Percentiles rank a stretch among this genome's conserved stretches.
These are phyloP conservation scores for Claviceps monticola DNA, from an alignment of 2,329 filamentous ascomycete species.

Conservation along the genomic window DNA sequence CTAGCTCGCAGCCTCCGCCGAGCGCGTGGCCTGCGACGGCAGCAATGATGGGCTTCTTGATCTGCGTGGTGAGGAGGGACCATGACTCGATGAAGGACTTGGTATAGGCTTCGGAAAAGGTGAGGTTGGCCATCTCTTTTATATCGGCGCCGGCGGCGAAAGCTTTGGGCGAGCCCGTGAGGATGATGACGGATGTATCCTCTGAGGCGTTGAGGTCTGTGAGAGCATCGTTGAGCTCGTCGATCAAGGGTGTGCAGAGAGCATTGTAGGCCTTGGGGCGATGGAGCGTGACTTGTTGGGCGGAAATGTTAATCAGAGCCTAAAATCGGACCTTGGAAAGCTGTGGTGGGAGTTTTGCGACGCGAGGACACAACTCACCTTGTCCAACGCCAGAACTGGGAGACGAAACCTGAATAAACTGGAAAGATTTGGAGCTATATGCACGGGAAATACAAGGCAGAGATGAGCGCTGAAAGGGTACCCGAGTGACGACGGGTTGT, in stretches of 20 bases:
- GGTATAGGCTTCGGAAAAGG: conserved; percentile 77
- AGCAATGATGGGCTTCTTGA: conserved; percentile 90
- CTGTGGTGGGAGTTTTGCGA: background rate
- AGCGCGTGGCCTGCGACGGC: conserved; percentile 91
- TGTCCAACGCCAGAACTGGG: conserved; percentile 83
- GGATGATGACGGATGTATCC: conserved; percentile 59
- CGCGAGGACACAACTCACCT: conserved; percentile 39
- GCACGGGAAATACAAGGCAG: conserved; percentile 41
- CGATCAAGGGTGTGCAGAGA: conserved; percentile 78
- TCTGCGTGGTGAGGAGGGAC: conserved; percentile 68
- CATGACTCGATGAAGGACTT: conserved; percentile 90
- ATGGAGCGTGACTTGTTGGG: conserved; percentile 65
- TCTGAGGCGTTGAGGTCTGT: conserved; percentile 54
- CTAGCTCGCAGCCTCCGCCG: conserved; percentile 89
- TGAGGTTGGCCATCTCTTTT: conserved; percentile 94
- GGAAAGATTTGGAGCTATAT: conserved; percentile 48
- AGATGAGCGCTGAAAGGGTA: conserved; percentile 38
- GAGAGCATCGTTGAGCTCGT: conserved; percentile 73
- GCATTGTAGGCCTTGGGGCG: conserved; percentile 93
- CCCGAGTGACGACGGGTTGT: conserved; percentile 37
- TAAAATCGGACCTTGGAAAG: no score
- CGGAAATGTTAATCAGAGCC: background rate
- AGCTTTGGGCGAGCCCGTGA: conserved; percentile 80
- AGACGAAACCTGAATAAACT: conserved; percentile 68
- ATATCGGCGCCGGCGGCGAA: conserved; percentile 97